Percentiles rank a stretch among this genome's conserved stretches.
phyloP scores from a whole-genome alignment of 2,329 filamentous ascomycete species.

The Aaosphaeria arxii region DNA sequence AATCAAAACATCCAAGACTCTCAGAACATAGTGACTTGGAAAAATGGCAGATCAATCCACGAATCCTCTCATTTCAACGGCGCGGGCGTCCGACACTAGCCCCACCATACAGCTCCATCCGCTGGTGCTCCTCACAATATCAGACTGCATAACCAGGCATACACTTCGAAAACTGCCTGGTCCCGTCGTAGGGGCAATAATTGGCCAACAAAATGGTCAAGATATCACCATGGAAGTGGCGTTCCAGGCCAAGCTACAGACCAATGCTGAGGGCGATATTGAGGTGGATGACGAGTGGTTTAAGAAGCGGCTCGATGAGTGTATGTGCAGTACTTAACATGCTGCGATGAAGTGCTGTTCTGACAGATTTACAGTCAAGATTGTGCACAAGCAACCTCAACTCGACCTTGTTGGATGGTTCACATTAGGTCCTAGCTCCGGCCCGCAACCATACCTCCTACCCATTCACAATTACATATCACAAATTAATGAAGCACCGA shows the following conservation, averaged over 20 bases:
- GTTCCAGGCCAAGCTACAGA: conserved; percentile 69
- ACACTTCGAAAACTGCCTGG: conserved; percentile 71
- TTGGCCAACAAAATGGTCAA: conserved; percentile 88
- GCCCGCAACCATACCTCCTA: conserved; percentile 65
- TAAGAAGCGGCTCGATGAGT: conserved; percentile 74
- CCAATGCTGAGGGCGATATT: conserved; percentile 53
- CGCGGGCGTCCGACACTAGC: conserved; percentile 61
- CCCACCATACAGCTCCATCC: conserved; percentile 85
- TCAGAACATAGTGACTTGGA: background rate
- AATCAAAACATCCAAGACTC: too few species aligned
- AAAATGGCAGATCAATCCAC: conserved; percentile 33
- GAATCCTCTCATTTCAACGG: conserved; percentile 45
- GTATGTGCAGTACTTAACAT: conserved; percentile 50
- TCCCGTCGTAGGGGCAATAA: conserved; percentile 79
- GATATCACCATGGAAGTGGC: conserved; percentile 90
- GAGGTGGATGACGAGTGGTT: conserved; percentile 72
- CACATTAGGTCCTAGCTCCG: conserved; percentile 69
- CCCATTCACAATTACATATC: conserved; percentile 77
- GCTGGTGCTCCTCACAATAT: conserved; percentile 91
- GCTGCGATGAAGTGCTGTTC: background rate
- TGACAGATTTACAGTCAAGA: conserved; percentile 61
- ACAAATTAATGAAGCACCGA: conserved; percentile 74
- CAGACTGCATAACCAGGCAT: conserved; percentile 92
- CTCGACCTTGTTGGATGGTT: conserved; percentile 90
- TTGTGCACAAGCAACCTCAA: conserved; percentile 78